Evolutionary conservation across 208 protist species (phyloP).

Genomic region (Trypanosoma cruzi): DNA sequence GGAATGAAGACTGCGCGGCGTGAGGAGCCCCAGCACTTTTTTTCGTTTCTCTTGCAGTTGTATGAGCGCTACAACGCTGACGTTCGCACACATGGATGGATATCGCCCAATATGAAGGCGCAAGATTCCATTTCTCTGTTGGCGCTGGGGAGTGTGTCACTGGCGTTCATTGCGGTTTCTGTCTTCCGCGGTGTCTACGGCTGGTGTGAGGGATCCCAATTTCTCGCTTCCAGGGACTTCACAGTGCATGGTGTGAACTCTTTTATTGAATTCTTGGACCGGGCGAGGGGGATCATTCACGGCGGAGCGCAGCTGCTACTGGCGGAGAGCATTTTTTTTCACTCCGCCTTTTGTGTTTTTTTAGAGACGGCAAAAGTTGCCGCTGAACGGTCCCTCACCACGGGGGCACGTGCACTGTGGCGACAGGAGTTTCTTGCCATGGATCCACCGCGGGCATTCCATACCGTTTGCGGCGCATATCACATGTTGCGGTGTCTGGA

Average conservation of each 20-base stretch:
- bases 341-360: conserved; percentile 33
- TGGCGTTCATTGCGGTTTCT: conserved; percentile 31
- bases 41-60: conserved; percentile 57
- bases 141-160: conserved; percentile 17
- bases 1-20: conserved; percentile 45
- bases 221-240: conserved; percentile 25
- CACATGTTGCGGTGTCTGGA: conserved; percentile 61
- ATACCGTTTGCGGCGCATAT: conserved; percentile 18
- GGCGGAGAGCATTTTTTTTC: conserved; percentile 24
- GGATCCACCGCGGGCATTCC: conserved; percentile 1
- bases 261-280: conserved; percentile 29
- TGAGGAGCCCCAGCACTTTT: conserved; percentile 75
- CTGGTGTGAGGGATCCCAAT: conserved; percentile 35
- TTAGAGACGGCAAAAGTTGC: conserved; percentile 20
- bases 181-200: conserved; percentile 56
- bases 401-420: conserved; percentile 49
- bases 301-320: conserved; percentile 13
- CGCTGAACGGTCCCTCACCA: conserved; percentile 34
- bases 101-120: neutral
- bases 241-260: conserved; percentile 28
- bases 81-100: conserved; percentile 11
- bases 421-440: conserved; percentile 42
- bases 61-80: conserved; percentile 32
- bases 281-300: conserved; percentile 12
- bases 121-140: conserved; percentile 4